A percentile compares a stretch with the other conserved stretches of the same genome.
phyloP scores from a whole-genome alignment of 2,329 filamentous ascomycete genomes.

The Seiridium unicorne region DNA sequence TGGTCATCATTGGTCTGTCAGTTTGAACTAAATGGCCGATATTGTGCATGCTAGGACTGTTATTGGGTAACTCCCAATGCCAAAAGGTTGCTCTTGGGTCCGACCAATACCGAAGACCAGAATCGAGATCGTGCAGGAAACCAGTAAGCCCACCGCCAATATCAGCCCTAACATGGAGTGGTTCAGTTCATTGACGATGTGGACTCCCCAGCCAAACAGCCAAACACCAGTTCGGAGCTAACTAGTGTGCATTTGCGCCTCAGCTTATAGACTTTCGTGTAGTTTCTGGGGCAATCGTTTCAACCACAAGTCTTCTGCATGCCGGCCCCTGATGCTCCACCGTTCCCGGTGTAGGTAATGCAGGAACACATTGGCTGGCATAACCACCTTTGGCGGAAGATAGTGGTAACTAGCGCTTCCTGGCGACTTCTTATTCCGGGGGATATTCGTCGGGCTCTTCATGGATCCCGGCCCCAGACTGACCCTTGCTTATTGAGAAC shows the following conservation, averaged over 20 bases:
- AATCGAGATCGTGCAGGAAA: background rate
- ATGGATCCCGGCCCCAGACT: background rate
- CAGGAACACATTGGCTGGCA: background rate
- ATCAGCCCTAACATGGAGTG: background rate
- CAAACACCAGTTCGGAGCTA: background rate
- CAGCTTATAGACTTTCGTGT: background rate
- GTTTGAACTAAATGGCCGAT: background rate
- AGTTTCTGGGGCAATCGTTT: slow-evolving; percentile 2
- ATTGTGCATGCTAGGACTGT: background rate
- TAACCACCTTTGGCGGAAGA: background rate
- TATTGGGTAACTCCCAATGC: background rate
- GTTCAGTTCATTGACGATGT: background rate
- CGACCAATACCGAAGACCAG: background rate
- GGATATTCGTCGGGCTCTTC: slow-evolving; percentile 1
- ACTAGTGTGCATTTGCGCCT: background rate
- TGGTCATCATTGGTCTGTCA: background rate
- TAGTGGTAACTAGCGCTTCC: background rate
- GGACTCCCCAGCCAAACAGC: background rate
- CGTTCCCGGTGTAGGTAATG: slow-evolving; percentile 1
- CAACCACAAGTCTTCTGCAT: background rate
- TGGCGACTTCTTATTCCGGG: background rate
- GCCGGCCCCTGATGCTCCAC: background rate
- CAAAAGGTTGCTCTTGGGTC: slow-evolving; percentile 1
- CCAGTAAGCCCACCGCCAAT: background rate
- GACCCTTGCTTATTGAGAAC: background rate